A percentile compares a stretch with the other conserved stretches of the same genome.
phyloP scores from a whole-genome alignment of 345 rosid genomes.

The Excoecaria cochinchinensis region DNA sequence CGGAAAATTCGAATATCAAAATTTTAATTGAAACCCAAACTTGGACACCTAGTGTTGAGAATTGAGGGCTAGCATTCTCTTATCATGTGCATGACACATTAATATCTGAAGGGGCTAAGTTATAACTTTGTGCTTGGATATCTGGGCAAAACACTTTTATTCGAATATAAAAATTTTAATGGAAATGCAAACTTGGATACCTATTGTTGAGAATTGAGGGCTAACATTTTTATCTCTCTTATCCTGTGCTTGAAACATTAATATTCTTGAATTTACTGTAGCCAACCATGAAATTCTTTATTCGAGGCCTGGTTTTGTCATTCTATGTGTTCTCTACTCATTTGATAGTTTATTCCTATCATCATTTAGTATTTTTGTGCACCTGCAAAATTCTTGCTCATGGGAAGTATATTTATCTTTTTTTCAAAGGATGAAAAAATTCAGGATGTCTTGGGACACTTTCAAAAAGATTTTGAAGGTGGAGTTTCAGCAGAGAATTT shows the following conservation, averaged over 20 bases:
- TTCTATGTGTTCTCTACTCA: background rate
- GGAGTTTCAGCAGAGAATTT: conserved; percentile 91
- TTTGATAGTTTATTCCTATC: background rate
- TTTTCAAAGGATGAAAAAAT: conserved; percentile 81
- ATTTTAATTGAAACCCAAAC: conserved; percentile 7
- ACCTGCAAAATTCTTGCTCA: background rate
- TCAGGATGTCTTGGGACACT: conserved; percentile 85
- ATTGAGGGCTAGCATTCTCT: conserved; percentile 3
- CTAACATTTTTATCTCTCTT: background rate
- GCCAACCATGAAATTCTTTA: background rate
- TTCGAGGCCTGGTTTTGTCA: background rate
- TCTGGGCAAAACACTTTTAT: too few relatives aligned
- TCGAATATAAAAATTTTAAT: conserved; percentile 11
- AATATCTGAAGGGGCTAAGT: background rate
- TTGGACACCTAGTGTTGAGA: background rate
- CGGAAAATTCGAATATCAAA: conserved; percentile 5
- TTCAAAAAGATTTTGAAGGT: conserved; percentile 97
- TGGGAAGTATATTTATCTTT: background rate
- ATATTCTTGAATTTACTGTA: conserved; percentile 15
- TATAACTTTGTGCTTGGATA: too few relatives aligned
- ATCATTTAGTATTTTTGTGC: background rate
- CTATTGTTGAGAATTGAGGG: conserved; percentile 4
- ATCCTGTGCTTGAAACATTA: background rate
- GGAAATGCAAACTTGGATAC: background rate
- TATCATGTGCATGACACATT: background rate